Evolutionary conservation across 306 rosid genomes (phyloP), one percentile per base, ranked within the genome.

Genomic region (Cucurbita moschata): DNA sequence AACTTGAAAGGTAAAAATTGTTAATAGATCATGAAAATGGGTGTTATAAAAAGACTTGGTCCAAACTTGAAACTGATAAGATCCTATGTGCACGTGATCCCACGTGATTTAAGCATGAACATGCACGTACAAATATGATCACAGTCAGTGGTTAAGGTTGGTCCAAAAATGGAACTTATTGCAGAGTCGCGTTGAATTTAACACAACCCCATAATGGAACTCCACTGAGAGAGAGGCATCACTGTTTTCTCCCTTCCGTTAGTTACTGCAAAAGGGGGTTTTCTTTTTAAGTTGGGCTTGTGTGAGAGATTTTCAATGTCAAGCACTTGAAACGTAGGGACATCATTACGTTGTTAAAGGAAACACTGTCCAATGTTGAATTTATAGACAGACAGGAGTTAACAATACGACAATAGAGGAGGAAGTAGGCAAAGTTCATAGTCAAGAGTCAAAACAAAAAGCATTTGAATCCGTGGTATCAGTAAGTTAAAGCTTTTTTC

Each of bases 61-160:
- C 14, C 69, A 38, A n/a, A n/a, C 23, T 63, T 63, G 70, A 64
- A 64, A 10, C 51, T 9, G 71, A 68, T 47, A 35, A 47, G 57
- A 18, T 46, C 57, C 21, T 68, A 23, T 68, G 18, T 57, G 57
- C 73, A 68, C 73, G 73, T 69, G 73, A 69, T 69, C 19, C 23
- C 58, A 47, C 56, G 58, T 69, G 57, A 68, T 42, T 30, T 11
- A 46, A 18, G 54, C 10, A 44, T 21, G 42, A 46, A 63, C 56
- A 66, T 18, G 72, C n/a, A 66, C 43, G 53, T 43, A 18, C 72
- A 68, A 7, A 23, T 46, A 68, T 68, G 73, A 68, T 68, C 73
- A 68, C 55, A 47, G 57, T 23, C 73, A 47, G 57, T 21, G 73
- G 19, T 68, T 49, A 26, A 50, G 74, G 74, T 69, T 35, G 58